Percentiles rank a stretch among this genome's conserved stretches.
These are phyloP conservation scores for Nothopassalora personata DNA, from an alignment of 2,329 filamentous ascomycete species.

Conservation along the genomic window DNA sequence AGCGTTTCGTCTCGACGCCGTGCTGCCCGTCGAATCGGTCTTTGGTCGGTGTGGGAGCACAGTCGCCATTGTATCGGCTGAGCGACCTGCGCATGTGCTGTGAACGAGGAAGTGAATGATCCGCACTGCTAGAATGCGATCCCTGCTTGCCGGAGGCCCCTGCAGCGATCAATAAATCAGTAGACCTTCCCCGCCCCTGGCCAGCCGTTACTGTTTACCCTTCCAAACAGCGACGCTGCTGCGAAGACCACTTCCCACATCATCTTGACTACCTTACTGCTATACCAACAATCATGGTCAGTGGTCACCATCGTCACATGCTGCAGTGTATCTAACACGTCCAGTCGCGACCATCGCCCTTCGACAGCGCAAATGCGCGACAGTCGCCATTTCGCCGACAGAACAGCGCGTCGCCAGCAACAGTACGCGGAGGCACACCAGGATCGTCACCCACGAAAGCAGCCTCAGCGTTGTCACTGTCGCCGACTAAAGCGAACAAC, in stretches of 20 bases:
- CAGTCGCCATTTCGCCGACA: conserved; percentile 34
- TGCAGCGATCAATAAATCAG: not conserved
- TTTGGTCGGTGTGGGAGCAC: conserved; percentile 29
- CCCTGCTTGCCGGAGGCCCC: not conserved
- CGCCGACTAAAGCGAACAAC: conserved; percentile 22
- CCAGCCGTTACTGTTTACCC: not conserved
- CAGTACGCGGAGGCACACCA: conserved; percentile 33
- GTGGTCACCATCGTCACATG: not conserved
- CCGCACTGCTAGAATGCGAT: not conserved
- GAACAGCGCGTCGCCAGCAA: conserved; percentile 29
- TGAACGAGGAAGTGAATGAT: not conserved
- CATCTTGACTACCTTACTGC: no score
- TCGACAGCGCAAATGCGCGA: conserved; percentile 19
- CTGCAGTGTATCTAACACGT: not conserved
- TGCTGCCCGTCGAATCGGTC: conserved; percentile 24
- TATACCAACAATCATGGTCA: conserved; percentile 1
- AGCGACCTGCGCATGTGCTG: not conserved
- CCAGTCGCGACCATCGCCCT: conserved; percentile 10
- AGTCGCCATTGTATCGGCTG: conserved; percentile 24
- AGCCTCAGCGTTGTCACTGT: conserved; percentile 19
- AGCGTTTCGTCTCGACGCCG: conserved; percentile 32
- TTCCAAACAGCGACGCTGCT: not conserved
- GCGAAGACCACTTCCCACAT: not conserved
- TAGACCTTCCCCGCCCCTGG: not conserved
- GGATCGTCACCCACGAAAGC: conserved; percentile 38